A percentile compares a stretch with the other conserved stretches of the same genome.
Conservation (phyloP, 441 rosid genomes). For the Erodium trifolium region DNA sequence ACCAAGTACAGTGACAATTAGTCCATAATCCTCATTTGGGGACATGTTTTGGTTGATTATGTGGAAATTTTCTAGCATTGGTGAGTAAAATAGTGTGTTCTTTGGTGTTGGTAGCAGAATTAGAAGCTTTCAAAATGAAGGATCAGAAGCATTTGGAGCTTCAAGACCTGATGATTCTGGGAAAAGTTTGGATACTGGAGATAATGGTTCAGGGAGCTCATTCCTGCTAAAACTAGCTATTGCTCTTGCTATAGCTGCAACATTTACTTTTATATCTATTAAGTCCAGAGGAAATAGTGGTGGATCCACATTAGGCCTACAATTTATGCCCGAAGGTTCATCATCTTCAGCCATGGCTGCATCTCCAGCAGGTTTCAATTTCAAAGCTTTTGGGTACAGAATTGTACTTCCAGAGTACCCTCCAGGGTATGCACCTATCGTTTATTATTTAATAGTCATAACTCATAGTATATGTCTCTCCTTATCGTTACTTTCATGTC, state of each 20-base stretch:
- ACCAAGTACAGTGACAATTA: too few species aligned
- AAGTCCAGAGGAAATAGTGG: slow-evolving; percentile 28
- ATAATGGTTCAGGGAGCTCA: slow-evolving; percentile 27
- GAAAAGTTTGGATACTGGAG: slow-evolving; percentile 19
- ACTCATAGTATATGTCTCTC: not conserved
- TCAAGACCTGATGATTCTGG: slow-evolving; percentile 20
- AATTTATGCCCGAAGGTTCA: slow-evolving; percentile 39
- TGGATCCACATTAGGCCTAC: slow-evolving; percentile 48
- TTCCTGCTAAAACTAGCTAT: slow-evolving; percentile 45
- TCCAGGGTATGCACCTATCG: slow-evolving; percentile 43
- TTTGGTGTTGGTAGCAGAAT: slow-evolving; percentile 25
- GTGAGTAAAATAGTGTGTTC: not conserved
- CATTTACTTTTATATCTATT: slow-evolving; percentile 36
- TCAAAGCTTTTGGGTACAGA: slow-evolving; percentile 62
- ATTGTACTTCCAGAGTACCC: slow-evolving; percentile 64
- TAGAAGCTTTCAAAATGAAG: slow-evolving; percentile 29
- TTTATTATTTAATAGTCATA: not conserved
- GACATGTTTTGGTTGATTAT: too few species aligned
- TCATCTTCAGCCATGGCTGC: slow-evolving; percentile 33
- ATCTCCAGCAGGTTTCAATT: slow-evolving; percentile 46
- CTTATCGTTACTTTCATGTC: not conserved
- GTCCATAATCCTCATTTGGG: not conserved
- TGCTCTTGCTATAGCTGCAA: slow-evolving; percentile 46
- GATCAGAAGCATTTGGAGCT: slow-evolving; percentile 28
- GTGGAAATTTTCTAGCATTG: too few species aligned